Percentiles rank a stretch among this genome's conserved stretches.
These are phyloP conservation scores for Metschnikowia sp. DNA, from an alignment of 805 yeast species.

Conservation along the genomic window DNA sequence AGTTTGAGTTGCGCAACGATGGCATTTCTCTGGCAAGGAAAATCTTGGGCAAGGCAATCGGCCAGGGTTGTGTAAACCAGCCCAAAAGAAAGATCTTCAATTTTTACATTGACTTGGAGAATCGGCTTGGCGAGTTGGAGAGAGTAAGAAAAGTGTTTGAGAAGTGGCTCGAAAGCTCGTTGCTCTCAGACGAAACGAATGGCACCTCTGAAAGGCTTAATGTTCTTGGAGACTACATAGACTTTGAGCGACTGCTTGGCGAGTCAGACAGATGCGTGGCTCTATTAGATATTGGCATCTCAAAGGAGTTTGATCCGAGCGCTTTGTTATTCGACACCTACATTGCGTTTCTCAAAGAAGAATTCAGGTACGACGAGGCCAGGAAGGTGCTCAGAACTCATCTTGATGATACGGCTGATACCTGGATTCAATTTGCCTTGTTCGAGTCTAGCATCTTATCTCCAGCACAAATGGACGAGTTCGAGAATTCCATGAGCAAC, in stretches of 20 bases:
- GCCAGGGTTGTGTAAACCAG: conserved; percentile 37
- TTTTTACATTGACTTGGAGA: conserved; percentile 67
- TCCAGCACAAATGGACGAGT: conserved; percentile 43
- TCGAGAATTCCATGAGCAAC: conserved; percentile 43
- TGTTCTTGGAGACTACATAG: conserved; percentile 64
- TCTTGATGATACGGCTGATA: conserved; percentile 29
- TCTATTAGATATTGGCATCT: conserved; percentile 52
- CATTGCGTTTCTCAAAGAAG: conserved; percentile 62
- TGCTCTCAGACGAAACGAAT: conserved; percentile 7
- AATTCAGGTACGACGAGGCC: conserved; percentile 53
- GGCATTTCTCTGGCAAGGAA: conserved; percentile 55
- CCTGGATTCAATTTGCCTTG: conserved; percentile 66
- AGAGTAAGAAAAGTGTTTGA: conserved; percentile 73
- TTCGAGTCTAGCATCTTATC: conserved; percentile 70
- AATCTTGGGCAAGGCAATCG: conserved; percentile 69
- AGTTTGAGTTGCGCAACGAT: conserved; percentile 66
- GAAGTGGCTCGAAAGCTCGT: conserved; percentile 49
- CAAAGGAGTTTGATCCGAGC: conserved; percentile 13
- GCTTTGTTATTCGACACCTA: conserved; percentile 29
- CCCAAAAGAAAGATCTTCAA: conserved; percentile 59
- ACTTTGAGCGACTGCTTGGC: conserved; percentile 62
- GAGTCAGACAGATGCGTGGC: conserved; percentile 69
- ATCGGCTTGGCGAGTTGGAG: conserved; percentile 70
- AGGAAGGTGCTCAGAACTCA: conserved; percentile 46
- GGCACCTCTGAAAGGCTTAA: conserved; percentile 1